Evolutionary conservation across 805 yeast species (phyloP).

Genomic region (Vanderwaltozyma verrucispora): DNA sequence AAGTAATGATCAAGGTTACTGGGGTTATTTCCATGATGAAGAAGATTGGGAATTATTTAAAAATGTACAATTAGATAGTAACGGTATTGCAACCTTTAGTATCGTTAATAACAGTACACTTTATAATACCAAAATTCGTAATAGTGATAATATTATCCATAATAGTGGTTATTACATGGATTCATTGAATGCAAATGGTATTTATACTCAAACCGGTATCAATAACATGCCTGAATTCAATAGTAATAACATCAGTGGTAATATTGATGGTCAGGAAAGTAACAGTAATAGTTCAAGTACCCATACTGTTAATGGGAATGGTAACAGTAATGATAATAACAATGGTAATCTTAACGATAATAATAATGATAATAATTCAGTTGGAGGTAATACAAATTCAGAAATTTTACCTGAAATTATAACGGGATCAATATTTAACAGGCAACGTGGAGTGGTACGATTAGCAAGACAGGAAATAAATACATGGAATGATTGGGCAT

Average conservation of each 20-base stretch:
- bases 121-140: background rate
- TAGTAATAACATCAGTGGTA: too few relatives aligned
- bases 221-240: too few relatives aligned
- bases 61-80: slow-evolving; percentile 15
- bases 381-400: background rate
- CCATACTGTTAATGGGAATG: background rate
- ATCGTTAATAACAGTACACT: background rate
- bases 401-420: slow-evolving; percentile 3
- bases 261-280: too few relatives aligned
- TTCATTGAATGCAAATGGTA: too few relatives aligned
- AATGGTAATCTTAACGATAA: background rate
- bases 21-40: slow-evolving; percentile 27
- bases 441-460: slow-evolving; percentile 5
- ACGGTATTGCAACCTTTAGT: slow-evolving; percentile 16
- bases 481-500: slow-evolving; percentile 9
- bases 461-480: slow-evolving; percentile 8
- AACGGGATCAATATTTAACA: slow-evolving; percentile 12
- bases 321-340: background rate
- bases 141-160: background rate
- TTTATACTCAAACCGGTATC: too few relatives aligned
- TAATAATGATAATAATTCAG: too few relatives aligned
- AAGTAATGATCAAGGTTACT: slow-evolving; percentile 11
- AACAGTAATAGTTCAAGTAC: background rate
- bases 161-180: too few relatives aligned
- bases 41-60: slow-evolving; percentile 24